These are phyloP conservation scores for Leccinum longicurvipes DNA, from an alignment of 768 basidiomycete species.

Conservation along the genomic window DNA sequence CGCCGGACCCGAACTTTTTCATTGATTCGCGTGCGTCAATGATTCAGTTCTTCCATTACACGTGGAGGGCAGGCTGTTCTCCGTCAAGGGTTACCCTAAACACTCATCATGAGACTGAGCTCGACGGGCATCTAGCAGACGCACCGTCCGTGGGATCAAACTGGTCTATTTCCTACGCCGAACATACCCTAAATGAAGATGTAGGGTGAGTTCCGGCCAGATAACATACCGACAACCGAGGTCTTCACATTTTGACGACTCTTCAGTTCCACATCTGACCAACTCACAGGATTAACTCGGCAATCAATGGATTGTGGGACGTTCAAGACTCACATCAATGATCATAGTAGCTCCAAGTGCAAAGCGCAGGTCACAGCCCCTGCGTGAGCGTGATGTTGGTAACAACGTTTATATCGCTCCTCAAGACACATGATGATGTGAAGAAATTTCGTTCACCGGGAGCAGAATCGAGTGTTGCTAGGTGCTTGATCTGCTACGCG, in stretches of 20 bases:
- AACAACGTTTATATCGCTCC: background rate
- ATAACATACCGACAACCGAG: background rate
- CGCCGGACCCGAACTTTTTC: background rate
- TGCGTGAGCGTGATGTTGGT: too few relatives aligned
- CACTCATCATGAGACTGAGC: background rate
- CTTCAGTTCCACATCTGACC: background rate
- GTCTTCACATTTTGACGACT: background rate
- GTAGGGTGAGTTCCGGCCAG: too few relatives aligned
- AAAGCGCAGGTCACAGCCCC: background rate
- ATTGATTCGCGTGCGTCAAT: background rate
- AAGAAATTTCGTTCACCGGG: background rate
- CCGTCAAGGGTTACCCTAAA: background rate
- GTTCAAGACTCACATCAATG: background rate
- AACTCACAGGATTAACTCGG: too few relatives aligned
- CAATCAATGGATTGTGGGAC: too few relatives aligned
- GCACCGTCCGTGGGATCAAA: background rate
- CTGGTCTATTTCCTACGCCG: background rate
- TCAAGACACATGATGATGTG: background rate
- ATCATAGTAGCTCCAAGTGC: background rate
- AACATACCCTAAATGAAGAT: background rate
- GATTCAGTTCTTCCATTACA: background rate
- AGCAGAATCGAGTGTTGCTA: too few relatives aligned
- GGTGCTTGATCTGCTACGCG: background rate
- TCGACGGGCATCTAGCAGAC: background rate
- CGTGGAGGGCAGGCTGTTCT: background rate